These are phyloP conservation scores for Trichoderma sp. DNA, from an alignment of 2,329 filamentous ascomycete genomes.

Conservation along the genomic window DNA sequence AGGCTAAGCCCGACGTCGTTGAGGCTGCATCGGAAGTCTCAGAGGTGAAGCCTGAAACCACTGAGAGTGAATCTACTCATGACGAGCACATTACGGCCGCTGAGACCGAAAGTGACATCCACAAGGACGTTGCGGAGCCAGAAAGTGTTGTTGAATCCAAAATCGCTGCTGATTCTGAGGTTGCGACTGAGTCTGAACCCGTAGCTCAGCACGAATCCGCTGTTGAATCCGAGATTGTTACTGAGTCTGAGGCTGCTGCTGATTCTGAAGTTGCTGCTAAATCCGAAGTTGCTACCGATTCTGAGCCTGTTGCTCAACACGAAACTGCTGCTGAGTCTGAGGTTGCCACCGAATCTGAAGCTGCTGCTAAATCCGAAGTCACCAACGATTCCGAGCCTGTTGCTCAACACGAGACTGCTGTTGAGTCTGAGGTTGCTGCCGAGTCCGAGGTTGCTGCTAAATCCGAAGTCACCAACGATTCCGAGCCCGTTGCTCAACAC, in stretches of 20 bases:
- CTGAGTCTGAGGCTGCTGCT: neutral
- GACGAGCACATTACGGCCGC: slow-evolving; percentile 12
- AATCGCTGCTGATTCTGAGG: neutral
- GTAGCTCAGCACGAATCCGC: neutral
- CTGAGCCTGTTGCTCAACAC: slow-evolving; percentile 25
- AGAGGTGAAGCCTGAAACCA: slow-evolving; percentile 25
- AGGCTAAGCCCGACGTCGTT: neutral
- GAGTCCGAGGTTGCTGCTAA: neutral
- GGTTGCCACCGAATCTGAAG: neutral
- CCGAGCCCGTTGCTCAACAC: too few species aligned
- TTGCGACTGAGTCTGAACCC: slow-evolving; percentile 9
- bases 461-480: neutral
- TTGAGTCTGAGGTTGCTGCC: neutral
- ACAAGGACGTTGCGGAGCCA: slow-evolving; percentile 9
- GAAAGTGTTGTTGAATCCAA: slow-evolving; percentile 6
- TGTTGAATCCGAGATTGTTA: neutral
- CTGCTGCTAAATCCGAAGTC: neutral
- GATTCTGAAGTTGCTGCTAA: neutral
- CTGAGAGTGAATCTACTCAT: slow-evolving; percentile 2
- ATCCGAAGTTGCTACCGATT: slow-evolving; percentile 1
- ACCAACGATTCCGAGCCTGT: neutral
- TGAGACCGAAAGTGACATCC: slow-evolving; percentile 11
- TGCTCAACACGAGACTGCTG: neutral
- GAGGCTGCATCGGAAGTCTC: slow-evolving; percentile 28
- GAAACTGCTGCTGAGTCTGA: slow-evolving; percentile 1